These are phyloP conservation scores for Pythium chondricola DNA, from an alignment of 352 stramenopile genomes.

Conservation along the genomic window DNA sequence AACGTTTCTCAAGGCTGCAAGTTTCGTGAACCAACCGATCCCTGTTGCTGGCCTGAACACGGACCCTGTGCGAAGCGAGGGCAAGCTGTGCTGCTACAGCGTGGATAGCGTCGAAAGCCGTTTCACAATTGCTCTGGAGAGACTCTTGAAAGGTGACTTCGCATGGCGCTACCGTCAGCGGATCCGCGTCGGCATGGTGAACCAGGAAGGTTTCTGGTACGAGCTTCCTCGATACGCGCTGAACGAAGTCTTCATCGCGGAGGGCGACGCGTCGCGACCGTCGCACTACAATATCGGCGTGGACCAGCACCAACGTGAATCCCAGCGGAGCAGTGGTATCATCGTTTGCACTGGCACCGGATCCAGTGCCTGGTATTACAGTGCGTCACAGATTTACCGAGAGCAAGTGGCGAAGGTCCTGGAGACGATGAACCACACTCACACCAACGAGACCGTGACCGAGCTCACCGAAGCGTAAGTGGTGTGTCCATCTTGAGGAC, in stretches of 20 bases:
- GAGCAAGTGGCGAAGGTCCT: constrained; percentile 83
- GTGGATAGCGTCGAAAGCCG: constrained; percentile 73
- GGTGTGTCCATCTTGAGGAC: too few relatives aligned
- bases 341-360: constrained; percentile 84
- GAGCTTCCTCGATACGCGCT: constrained; percentile 79
- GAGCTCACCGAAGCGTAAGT: constrained; percentile 81
- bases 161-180: constrained; percentile 73
- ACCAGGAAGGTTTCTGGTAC: constrained; percentile 85
- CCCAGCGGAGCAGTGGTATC: constrained; percentile 83
- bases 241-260: constrained; percentile 88
- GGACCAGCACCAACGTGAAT: constrained; percentile 84
- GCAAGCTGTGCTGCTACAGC: constrained; percentile 83
- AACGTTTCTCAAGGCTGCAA: constrained; percentile 84
- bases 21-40: constrained; percentile 82
- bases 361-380: constrained; percentile 86
- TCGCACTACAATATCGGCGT: constrained; percentile 88
- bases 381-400: constrained; percentile 81
- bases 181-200: constrained; percentile 85
- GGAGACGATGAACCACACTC: constrained; percentile 78
- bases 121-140: constrained; percentile 65
- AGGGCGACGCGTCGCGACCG: constrained; percentile 77
- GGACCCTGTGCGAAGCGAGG: constrained; percentile 77
- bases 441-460: constrained; percentile 85
- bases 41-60: constrained; percentile 83
- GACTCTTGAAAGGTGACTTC: constrained; percentile 67